phyloP scores from a whole-genome alignment of 805 yeast species.

The Ogataea populi-albae region DNA sequence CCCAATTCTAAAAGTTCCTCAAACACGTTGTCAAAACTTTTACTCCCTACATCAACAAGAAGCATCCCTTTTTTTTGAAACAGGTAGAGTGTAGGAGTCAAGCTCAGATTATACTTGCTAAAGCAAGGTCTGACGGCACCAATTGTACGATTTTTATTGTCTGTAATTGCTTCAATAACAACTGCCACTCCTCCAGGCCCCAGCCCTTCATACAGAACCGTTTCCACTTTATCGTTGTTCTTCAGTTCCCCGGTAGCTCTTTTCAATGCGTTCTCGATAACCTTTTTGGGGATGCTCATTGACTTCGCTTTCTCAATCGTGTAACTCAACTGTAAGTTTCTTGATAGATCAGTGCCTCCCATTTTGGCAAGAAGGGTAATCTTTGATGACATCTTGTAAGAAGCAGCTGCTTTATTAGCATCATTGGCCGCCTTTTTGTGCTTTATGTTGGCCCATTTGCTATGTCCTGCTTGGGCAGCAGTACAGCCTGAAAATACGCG shows the following conservation, averaged over 20 bases:
- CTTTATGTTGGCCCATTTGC: constrained; percentile 93
- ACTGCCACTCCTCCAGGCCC: constrained; percentile 92
- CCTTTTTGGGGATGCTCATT: constrained; percentile 75
- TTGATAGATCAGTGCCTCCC: constrained; percentile 65
- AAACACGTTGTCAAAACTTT: constrained; percentile 58
- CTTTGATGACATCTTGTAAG: constrained; percentile 67
- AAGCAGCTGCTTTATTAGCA: constrained; percentile 65
- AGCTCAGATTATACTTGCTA: constrained; percentile 56
- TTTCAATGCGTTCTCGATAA: constrained; percentile 82
- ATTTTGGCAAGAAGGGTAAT: constrained; percentile 73
- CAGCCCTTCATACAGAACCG: constrained; percentile 78
- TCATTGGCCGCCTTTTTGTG: constrained; percentile 94
- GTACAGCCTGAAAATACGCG: constrained; percentile 7
- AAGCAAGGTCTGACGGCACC: constrained; percentile 73
- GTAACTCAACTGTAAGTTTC: constrained; percentile 60
- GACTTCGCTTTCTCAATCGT: constrained; percentile 76
- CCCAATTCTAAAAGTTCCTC: constrained; percentile 77
- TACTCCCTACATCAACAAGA: constrained; percentile 41
- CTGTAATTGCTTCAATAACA: constrained; percentile 83
- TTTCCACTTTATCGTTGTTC: constrained; percentile 43
- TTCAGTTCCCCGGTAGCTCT: constrained; percentile 73
- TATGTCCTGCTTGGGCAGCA: constrained; percentile 66
- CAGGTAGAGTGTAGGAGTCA: constrained; percentile 75
- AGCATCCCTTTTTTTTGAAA: constrained; percentile 79
- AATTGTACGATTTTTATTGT: constrained; percentile 80